A percentile compares a stretch with the other conserved stretches of the same genome.
Conservation (phyloP, 495 filamentous ascomycete species). For the Xylaria longipes region DNA sequence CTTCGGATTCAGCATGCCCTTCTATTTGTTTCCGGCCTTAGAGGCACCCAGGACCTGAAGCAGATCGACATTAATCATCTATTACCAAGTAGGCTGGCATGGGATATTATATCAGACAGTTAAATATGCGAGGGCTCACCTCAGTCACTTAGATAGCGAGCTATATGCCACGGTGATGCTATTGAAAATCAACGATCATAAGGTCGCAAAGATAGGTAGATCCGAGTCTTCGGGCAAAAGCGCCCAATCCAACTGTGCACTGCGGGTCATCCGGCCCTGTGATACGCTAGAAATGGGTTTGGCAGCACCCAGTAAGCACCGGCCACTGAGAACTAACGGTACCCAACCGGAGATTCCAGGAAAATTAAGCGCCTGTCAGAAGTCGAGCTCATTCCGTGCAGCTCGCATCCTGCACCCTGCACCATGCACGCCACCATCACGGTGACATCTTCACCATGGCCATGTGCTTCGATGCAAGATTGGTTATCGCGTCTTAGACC, state of each 20-base stretch:
- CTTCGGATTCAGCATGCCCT: no score
- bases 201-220: neutral
- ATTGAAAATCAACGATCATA: neutral
- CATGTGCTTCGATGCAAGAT: constrained; percentile 17
- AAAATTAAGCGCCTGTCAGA: constrained; percentile 21
- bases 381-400: constrained; percentile 11
- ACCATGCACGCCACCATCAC: constrained; percentile 22
- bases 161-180: neutral
- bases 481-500: neutral
- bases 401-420: constrained; percentile 21
- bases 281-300: constrained; percentile 10
- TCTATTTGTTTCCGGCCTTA: no score
- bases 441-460: neutral
- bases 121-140: neutral
- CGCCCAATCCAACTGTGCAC: constrained; percentile 7
- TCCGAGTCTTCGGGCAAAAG: constrained; percentile 3
- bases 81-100: no score
- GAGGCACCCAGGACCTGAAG: no score
- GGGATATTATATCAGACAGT: neutral
- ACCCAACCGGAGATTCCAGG: neutral
- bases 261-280: neutral
- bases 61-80: no score
- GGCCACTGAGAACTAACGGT: neutral
- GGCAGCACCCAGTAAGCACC: constrained; percentile 5
- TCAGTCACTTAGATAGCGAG: neutral